Evolutionary conservation across 495 filamentous ascomycete species (phyloP).

Genomic region (Neurospora discreta): DNA sequence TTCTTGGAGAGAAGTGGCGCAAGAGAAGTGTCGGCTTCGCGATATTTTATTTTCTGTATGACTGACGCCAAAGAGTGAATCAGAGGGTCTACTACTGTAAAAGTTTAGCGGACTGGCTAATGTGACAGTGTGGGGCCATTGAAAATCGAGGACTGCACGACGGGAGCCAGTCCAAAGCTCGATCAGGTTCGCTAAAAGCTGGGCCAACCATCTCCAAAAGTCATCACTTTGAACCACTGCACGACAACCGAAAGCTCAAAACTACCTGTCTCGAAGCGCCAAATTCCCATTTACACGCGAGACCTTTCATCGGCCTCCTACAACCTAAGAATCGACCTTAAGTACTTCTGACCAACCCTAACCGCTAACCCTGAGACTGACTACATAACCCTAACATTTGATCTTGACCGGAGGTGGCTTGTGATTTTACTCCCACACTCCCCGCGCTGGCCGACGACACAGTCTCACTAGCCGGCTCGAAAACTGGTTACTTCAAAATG

Average conservation of each 20-base stretch:
- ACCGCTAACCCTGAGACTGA: too few relatives aligned
- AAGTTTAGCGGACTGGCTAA: not conserved
- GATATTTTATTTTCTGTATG: not conserved
- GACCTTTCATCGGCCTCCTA: not conserved
- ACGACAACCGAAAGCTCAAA: too few relatives aligned
- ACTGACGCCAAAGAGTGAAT: not conserved
- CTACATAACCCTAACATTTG: too few relatives aligned
- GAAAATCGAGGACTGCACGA: too few relatives aligned
- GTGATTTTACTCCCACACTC: not conserved
- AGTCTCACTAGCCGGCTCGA: not conserved
- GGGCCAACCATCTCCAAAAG: too few relatives aligned
- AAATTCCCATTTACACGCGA: not conserved
- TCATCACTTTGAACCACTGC: too few relatives aligned
- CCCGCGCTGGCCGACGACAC: not conserved
- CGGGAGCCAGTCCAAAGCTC: too few relatives aligned
- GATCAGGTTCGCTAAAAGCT: too few relatives aligned
- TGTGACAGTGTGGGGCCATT: not conserved
- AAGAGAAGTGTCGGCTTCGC: not conserved
- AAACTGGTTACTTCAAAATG: not conserved
- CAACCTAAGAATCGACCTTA: not conserved
- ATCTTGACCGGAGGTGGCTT: not conserved
- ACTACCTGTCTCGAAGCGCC: not conserved
- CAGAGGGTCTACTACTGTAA: not conserved
- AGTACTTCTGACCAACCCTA: too few relatives aligned
- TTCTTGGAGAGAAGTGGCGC: not conserved